Evolutionary conservation across 1,139 yeast genomes (phyloP), one percentile per base, ranked within the genome.

Genomic region (Saccharomyces hybrid): DNA sequence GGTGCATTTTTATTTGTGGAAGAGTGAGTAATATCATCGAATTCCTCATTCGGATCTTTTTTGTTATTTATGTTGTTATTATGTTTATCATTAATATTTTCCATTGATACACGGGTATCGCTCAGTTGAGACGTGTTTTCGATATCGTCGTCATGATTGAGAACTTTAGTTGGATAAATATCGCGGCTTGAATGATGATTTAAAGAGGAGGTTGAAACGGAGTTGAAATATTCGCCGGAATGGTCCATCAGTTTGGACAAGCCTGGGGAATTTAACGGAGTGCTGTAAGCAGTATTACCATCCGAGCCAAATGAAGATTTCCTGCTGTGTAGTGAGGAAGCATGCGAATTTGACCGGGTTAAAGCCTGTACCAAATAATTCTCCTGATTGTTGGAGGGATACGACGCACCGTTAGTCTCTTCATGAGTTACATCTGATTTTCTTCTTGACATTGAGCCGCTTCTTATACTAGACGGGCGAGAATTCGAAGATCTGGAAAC

Each of bases 201-300:
- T 13, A 27, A 48, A n/a, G 50, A 28, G 38, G 26, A 20, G 16
- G 20, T 25, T 48, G 38, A 16, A 27, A 9, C 6, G n/a, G 50
- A 31, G 16, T 16, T 13, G 26, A 23, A 28, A 14, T 20, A 26
- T 13, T 48, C 38, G 16, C 53, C 57, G 25, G 52, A 54, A n/a
- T 54, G 52, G 27, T 34, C 46, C 28, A 52, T 53, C 26, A 50
- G 52, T 16, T 57, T 54, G 34, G 52, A 49, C 31, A 61, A 52
- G 20, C 68, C 67, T 13, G 73, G 70, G 42, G 71, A 61, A 49
- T 64, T 62, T 56, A 67, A 51, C 31, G 70, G 68, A 3, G 72
- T 67, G 47, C 62, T 62, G 50, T 64, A 66, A 20, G 66, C 65
- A 23, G 68, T 62, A 51, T 65, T 62, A 23, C 63, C 63, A 30